Percentiles rank a stretch among this genome's conserved stretches.
These are phyloP conservation scores for Phoma sp. DNA, from an alignment of 2,329 filamentous ascomycete genomes.

Conservation along the genomic window DNA sequence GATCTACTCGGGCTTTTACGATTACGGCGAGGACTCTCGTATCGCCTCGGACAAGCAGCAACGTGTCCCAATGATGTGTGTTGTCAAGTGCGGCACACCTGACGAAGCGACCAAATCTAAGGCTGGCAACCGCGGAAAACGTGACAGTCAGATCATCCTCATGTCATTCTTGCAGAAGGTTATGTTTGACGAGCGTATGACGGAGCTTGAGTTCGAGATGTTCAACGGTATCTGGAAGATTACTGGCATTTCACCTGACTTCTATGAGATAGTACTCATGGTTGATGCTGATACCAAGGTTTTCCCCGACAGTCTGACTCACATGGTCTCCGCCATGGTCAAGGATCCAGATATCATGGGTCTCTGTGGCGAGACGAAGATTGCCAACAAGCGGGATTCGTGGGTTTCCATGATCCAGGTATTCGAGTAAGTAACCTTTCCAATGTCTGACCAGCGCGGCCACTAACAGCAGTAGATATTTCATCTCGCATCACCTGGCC, in stretches of 20 bases:
- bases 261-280: slow-evolving; percentile 98
- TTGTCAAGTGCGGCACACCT: slow-evolving; percentile 94
- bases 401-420: slow-evolving; percentile 99
- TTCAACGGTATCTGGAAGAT: slow-evolving; percentile 99
- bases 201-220: slow-evolving; percentile 98
- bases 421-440: slow-evolving; percentile 69
- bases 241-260: slow-evolving; percentile 96
- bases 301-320: slow-evolving; percentile 95
- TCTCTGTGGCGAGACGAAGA: slow-evolving; percentile 98
- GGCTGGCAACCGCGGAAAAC: slow-evolving; percentile 96
- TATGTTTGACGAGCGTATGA: slow-evolving; percentile 99
- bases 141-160: slow-evolving; percentile 97
- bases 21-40: slow-evolving; percentile 82
- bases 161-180: slow-evolving; percentile 99
- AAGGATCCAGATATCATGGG: slow-evolving; percentile 99
- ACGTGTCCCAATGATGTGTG: slow-evolving; percentile 94
- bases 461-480: slow-evolving; percentile 65
- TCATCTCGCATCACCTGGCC: slow-evolving; percentile 95
- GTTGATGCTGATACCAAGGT: slow-evolving; percentile 99
- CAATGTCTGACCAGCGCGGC: slow-evolving; percentile 25
- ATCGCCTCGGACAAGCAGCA: slow-evolving; percentile 89
- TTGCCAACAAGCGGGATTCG: slow-evolving; percentile 92
- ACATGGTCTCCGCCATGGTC: slow-evolving; percentile 99
- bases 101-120: slow-evolving; percentile 82
- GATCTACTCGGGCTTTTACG: slow-evolving; percentile 96